Evolutionary conservation across 495 filamentous ascomycete species (phyloP), one percentile per base, ranked within the genome.

Genomic region (Aspergillus heteromorphus): DNA sequence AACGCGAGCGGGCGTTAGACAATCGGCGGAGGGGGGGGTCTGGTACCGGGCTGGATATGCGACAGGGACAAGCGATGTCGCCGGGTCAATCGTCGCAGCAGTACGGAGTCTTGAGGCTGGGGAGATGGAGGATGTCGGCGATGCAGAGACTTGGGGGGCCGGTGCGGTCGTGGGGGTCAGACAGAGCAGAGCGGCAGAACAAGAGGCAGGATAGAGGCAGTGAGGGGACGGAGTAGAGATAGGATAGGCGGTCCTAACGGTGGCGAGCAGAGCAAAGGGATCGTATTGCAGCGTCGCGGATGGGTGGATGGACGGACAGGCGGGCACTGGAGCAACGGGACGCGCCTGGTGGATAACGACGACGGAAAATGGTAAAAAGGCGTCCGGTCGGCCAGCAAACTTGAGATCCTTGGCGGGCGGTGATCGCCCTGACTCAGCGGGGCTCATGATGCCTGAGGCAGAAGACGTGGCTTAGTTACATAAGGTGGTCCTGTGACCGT

Each of bases 351-450:
- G 21, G 36, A 49, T 34, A 30, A 34, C 11, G 48, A 45, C 19
- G 42, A 23, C n/a, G n/a, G n/a, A n/a, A n/a, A n/a, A n/a, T n/a
- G n/a, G n/a, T n/a, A 19, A 21, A 34, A 11, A 0, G 38, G 25
- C 18, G 34, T 40, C 36, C 18, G 16, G 30, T 27, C 42, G 51
- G 27, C 40, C 20, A 20, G 48, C 40, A 61, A 48, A 58, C 51
- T 45, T 30, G 48, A 59, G 45, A 62, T 49, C 27, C 51, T 59
- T 59, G 49, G 58, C 58, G 30, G 53, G 45, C 45, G 48, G 36
- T 30, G 53, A 63, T 67, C n/a, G n/a, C n/a, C n/a, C n/a, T n/a
- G n/a, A n/a, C n/a, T n/a, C n/a, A n/a, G n/a, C n/a, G n/a, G n/a
- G n/a, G n/a, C n/a, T n/a, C n/a, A n/a, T n/a, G n/a, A n/a, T n/a